Evolutionary conservation across 148 eudicot genomes (phyloP).

Genomic region (Dysphania ambrosioides): DNA sequence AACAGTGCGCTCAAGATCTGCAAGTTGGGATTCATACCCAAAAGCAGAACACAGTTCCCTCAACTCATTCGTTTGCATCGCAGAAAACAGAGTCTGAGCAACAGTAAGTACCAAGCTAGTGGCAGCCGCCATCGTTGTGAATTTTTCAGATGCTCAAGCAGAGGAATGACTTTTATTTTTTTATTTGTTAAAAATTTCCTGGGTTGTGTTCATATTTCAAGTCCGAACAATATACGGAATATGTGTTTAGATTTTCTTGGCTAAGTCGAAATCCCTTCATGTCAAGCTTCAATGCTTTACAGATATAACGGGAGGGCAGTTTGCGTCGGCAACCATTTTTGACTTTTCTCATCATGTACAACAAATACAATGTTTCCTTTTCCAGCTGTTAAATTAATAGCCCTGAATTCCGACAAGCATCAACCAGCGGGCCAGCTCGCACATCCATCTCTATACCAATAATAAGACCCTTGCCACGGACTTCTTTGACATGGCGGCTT

Average conservation of each 20-base stretch:
- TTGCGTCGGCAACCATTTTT: too few species aligned
- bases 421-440: constrained; percentile 58
- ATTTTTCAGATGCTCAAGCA: too few species aligned
- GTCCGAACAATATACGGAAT: too few species aligned
- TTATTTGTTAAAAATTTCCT: too few species aligned
- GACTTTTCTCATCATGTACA: too few species aligned
- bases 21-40: background rate
- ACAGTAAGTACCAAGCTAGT: background rate
- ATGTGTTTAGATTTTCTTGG: too few species aligned
- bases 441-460: constrained; percentile 74
- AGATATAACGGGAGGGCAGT: too few species aligned
- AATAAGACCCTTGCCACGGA: constrained; percentile 74
- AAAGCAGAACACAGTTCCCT: background rate
- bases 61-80: background rate
- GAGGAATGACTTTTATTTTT: too few species aligned
- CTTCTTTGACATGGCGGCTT: constrained; percentile 66
- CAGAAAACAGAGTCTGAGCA: background rate
- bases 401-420: constrained; percentile 67
- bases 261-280: too few species aligned
- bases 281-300: too few species aligned
- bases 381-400: constrained; percentile 84
- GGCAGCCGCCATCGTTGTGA: too few species aligned
- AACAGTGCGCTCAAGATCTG: constrained; percentile 3
- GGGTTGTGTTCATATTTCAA: too few species aligned
- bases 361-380: constrained; percentile 85